phyloP scores from a whole-genome alignment of 768 basidiomycete species.

The Hypholoma fasciculare region DNA sequence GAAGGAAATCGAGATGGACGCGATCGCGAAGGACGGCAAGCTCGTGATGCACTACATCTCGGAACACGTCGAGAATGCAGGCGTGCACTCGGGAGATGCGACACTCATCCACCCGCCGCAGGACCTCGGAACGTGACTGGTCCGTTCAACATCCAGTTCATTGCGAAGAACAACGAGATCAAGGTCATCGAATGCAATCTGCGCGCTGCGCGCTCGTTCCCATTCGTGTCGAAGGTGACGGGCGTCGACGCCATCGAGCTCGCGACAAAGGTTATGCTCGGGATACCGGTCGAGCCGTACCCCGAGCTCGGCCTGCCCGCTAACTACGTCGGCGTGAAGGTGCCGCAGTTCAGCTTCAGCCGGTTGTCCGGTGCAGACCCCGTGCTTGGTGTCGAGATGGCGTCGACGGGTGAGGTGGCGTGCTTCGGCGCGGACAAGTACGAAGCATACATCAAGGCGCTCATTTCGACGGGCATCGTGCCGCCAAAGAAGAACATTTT shows the following conservation, averaged over 20 bases:
- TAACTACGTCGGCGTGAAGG: slow-evolving; percentile 98
- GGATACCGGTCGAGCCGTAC: slow-evolving; percentile 84
- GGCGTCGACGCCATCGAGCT: slow-evolving; percentile 98
- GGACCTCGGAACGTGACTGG: slow-evolving; percentile 97
- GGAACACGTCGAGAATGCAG: slow-evolving; percentile 98
- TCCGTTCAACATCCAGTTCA: slow-evolving; percentile 99
- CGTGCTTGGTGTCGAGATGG: slow-evolving; percentile 98
- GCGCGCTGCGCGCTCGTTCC: slow-evolving; percentile 96
- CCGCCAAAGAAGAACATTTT: slow-evolving; percentile 97
- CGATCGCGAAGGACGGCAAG: slow-evolving; percentile 94
- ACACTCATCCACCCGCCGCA: slow-evolving; percentile 98
- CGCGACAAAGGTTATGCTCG: slow-evolving; percentile 99
- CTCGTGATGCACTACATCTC: slow-evolving; percentile 99
- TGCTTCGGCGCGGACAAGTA: slow-evolving; percentile 98
- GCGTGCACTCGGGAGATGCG: slow-evolving; percentile 98
- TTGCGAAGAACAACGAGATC: slow-evolving; percentile 99
- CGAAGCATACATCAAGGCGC: slow-evolving; percentile 96
- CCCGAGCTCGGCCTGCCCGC: slow-evolving; percentile 84
- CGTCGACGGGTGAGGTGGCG: slow-evolving; percentile 98
- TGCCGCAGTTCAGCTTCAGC: slow-evolving; percentile 99
- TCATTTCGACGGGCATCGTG: slow-evolving; percentile 94
- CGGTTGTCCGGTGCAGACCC: slow-evolving; percentile 97
- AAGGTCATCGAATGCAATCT: slow-evolving; percentile 99
- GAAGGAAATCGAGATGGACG: slow-evolving; percentile 99
- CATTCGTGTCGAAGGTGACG: slow-evolving; percentile 98